Percentiles rank a stretch among this genome's conserved stretches.
These are phyloP conservation scores for Pseudonectria foliicola DNA, from an alignment of 2,329 filamentous ascomycete genomes.

Conservation along the genomic window DNA sequence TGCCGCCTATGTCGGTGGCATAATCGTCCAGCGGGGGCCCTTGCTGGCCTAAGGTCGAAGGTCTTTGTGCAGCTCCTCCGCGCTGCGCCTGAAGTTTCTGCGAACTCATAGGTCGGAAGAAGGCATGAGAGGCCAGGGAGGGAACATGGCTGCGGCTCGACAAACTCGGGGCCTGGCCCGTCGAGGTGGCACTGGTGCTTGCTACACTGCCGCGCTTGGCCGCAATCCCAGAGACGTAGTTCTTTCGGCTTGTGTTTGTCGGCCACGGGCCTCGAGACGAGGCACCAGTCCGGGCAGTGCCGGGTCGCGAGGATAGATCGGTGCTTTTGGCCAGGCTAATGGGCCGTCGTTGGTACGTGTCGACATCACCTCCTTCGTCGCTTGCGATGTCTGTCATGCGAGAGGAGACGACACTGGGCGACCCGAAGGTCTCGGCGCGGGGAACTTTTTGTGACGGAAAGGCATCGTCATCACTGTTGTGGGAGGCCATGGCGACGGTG, in stretches of 20 bases:
- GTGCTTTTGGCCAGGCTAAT: constrained; percentile 30
- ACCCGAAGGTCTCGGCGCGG: constrained; percentile 36
- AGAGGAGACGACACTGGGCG: constrained; percentile 62
- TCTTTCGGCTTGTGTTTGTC: constrained; percentile 51
- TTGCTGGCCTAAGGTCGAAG: constrained; percentile 33
- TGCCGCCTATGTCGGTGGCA: constrained; percentile 38
- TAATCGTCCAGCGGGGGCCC: constrained; percentile 30
- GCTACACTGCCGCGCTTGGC: constrained; percentile 37
- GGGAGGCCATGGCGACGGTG: constrained; percentile 30
- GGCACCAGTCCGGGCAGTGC: constrained; percentile 44
- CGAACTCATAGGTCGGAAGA: constrained; percentile 95
- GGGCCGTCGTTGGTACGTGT: constrained; percentile 20
- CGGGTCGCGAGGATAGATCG: constrained; percentile 44
- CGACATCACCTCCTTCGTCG: constrained; percentile 44
- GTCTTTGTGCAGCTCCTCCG: constrained; percentile 43
- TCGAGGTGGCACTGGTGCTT: constrained; percentile 44
- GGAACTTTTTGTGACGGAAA: constrained; percentile 35
- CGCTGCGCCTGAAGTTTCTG: constrained; percentile 89
- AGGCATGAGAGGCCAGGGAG: constrained; percentile 79
- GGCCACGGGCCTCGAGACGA: constrained; percentile 39
- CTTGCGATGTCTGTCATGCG: constrained; percentile 61
- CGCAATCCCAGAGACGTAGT: constrained; percentile 33
- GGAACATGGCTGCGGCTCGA: constrained; percentile 83
- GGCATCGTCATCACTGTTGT: constrained; percentile 31
- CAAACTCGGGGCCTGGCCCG: constrained; percentile 47